Base-by-base conservation (phyloP, 83 land plant genomes). In the Picea engelmannii region DNA sequence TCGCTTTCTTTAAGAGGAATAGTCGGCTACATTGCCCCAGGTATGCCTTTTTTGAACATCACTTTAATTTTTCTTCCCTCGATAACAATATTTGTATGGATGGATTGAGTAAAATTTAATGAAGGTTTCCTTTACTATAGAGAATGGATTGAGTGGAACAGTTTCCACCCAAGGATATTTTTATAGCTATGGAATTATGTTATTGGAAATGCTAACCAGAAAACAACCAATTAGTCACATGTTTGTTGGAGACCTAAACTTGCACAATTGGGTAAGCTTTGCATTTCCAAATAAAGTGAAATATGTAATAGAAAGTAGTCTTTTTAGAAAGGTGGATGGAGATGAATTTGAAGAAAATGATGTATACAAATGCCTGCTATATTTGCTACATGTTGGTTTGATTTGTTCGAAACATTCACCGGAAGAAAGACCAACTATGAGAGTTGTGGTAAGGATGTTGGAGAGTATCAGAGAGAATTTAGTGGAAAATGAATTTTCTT, bases 171-270 rank as follows among this genome's bases (percentile, higher is more conserved):
- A 60, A 40, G 80, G 79, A 44, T 68, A 82, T 76, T 38, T 82
- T 7, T 82, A 82, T 13, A 82, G 83, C 79, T 82, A 21, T 40
- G 80, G 80, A 13, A 76, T 61, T 59, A 64, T 82, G 25, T 42
- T 82, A 52, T 52, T 82, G 12, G 83, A 82, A 64, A 75, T 82
- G 59, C 4, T 82, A 5, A 82, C 83, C 4, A 49, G 80, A 62
- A 82, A 61, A 25, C 27, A 79, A 44, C 68, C 83, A 15, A 82
- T 80, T 62, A 79, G 31, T 82, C 58, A 60, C 1, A 76, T 60
- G 40, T 82, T 82, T 59, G 25, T 73, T 1, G 66, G 16, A 16
- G 68, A 8, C 6, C 1, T 82, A 2, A 82, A 7, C 35, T 47
- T 82, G 16, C 79, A 25, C 9, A 17, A 40, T 0, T 75, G 44